Conservation (phyloP, 345 rosid species). For the Arabis alpina region DNA sequence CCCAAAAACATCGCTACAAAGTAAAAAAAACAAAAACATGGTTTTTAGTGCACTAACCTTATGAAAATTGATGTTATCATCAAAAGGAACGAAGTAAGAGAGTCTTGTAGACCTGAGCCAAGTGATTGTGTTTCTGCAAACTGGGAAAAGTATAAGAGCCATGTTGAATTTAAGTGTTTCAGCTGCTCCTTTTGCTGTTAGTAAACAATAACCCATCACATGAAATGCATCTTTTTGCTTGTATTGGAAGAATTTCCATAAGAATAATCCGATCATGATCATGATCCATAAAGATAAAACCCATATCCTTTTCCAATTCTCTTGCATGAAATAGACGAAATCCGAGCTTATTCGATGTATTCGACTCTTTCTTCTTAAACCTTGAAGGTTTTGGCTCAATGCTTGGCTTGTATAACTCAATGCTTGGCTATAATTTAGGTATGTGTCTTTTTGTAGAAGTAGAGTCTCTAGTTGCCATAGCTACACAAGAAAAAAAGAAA, state of each 20-base stretch:
- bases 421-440: slow-evolving; percentile 92
- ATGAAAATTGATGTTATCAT: slow-evolving; percentile 98
- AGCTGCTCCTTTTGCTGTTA: slow-evolving; percentile 95
- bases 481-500: slow-evolving; percentile 48
- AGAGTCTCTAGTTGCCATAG: slow-evolving; percentile 98
- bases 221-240: slow-evolving; percentile 67
- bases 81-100: slow-evolving; percentile 80
- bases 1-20: slow-evolving; percentile 42
- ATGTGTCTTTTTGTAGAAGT: slow-evolving; percentile 94
- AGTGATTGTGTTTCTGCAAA: slow-evolving; percentile 92
- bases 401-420: slow-evolving; percentile 98
- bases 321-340: slow-evolving; percentile 65
- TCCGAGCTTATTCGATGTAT: slow-evolving; percentile 62
- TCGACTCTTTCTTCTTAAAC: slow-evolving; percentile 61
- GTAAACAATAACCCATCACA: slow-evolving; percentile 93
- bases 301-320: slow-evolving; percentile 97
- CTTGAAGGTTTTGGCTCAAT: slow-evolving; percentile 94
- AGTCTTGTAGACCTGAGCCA: slow-evolving; percentile 89
- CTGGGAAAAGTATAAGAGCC: slow-evolving; percentile 96
- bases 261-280: slow-evolving; percentile 82
- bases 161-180: slow-evolving; percentile 94
- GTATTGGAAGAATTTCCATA: slow-evolving; percentile 90
- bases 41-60: slow-evolving; percentile 57
- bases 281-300: slow-evolving; percentile 73
- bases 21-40: slow-evolving; percentile 12